These are phyloP conservation scores for Tuber umbilicatum DNA, from an alignment of 495 filamentous ascomycete species.

Conservation along the genomic window DNA sequence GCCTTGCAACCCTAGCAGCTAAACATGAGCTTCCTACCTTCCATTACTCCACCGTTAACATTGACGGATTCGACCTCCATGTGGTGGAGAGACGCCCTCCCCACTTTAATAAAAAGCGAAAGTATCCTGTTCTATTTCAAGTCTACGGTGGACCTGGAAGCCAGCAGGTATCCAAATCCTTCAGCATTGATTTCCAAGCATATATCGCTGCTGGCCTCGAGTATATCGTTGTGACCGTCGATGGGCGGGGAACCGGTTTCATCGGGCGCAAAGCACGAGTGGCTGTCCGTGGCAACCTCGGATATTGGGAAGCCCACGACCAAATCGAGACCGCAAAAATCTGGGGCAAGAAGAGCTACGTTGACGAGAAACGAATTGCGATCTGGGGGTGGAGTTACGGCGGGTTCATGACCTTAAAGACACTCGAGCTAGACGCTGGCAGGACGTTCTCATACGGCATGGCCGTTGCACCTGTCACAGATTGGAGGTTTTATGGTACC, in stretches of 20 bases:
- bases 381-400: conserved; percentile 99
- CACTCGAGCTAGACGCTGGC: conserved; percentile 82
- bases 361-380: conserved; percentile 71
- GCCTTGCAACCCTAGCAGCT: conserved; percentile 59
- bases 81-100: conserved; percentile 85
- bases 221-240: conserved; percentile 94
- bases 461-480: conserved; percentile 95
- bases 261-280: conserved; percentile 78
- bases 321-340: conserved; percentile 87
- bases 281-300: conserved; percentile 74
- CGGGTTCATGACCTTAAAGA: conserved; percentile 95
- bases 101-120: conserved; percentile 75
- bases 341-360: conserved; percentile 75
- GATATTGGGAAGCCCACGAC: conserved; percentile 76
- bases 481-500: conserved; percentile 83
- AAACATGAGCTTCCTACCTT: conserved; percentile 77
- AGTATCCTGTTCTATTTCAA: conserved; percentile 90
- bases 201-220: conserved; percentile 79
- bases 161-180: conserved; percentile 74
- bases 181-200: conserved; percentile 80
- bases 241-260: conserved; percentile 86
- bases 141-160: conserved; percentile 89
- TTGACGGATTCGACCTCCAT: conserved; percentile 72
- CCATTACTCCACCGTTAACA: conserved; percentile 74
- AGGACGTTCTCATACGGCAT: conserved; percentile 91